Conservation (phyloP, 2,329 filamentous ascomycete genomes). For the Magnaporthales sp. region DNA sequence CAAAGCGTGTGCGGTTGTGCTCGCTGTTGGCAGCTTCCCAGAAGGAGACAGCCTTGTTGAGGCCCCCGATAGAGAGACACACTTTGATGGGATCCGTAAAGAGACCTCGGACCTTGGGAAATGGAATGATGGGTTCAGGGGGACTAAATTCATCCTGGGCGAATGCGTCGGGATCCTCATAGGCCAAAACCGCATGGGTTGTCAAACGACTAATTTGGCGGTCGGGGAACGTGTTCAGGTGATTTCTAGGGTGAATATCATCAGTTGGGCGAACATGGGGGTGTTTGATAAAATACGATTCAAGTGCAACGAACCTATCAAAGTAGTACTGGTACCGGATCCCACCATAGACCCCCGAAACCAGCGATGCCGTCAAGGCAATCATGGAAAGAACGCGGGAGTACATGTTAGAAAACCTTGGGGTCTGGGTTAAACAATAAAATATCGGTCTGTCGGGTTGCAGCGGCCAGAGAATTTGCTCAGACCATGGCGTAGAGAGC, state of each 20-base stretch:
- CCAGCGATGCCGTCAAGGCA: too few relatives aligned
- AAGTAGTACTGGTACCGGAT: too few relatives aligned
- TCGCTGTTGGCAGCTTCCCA: conserved; percentile 36
- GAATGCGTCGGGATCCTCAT: not conserved
- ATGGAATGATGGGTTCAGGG: conserved; percentile 37
- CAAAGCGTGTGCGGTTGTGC: conserved; percentile 39
- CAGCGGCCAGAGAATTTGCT: too few relatives aligned
- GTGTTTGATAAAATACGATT: too few relatives aligned
- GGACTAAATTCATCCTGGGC: not conserved
- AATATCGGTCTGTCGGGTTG: too few relatives aligned
- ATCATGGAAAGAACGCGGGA: too few relatives aligned
- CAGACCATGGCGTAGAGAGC: too few relatives aligned
- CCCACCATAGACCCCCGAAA: too few relatives aligned
- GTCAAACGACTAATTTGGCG: not conserved
- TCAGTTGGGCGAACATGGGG: too few relatives aligned
- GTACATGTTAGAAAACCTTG: too few relatives aligned
- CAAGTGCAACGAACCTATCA: too few relatives aligned
- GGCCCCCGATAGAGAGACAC: conserved; percentile 57
- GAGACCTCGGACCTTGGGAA: conserved; percentile 40
- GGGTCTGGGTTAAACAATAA: too few relatives aligned
- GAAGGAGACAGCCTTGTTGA: conserved; percentile 54
- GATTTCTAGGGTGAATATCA: not conserved
- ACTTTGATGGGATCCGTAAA: conserved; percentile 47
- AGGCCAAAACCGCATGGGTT: not conserved
- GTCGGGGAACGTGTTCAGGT: not conserved